A percentile compares a stretch with the other conserved stretches of the same genome.
These are phyloP conservation scores for Pichia deserticola DNA, from an alignment of 805 yeast species.

Conservation along the genomic window DNA sequence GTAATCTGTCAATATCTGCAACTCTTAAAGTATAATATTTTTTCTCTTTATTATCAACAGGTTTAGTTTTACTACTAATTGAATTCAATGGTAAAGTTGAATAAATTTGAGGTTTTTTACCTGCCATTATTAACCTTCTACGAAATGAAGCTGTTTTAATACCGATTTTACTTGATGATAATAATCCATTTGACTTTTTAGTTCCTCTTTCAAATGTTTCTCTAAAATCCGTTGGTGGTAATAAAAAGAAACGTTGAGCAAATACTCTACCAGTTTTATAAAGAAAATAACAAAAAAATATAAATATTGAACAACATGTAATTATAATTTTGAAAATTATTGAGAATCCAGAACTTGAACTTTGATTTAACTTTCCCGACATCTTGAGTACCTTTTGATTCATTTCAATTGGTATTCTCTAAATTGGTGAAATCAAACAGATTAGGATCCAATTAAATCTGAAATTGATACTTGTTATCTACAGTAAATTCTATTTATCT, in stretches of 20 bases:
- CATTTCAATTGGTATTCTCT: no score
- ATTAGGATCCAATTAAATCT: no score
- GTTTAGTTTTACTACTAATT: not conserved
- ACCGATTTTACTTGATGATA: conserved; percentile 20
- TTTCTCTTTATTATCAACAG: conserved; percentile 11
- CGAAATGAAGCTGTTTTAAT: conserved; percentile 21
- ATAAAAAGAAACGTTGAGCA: conserved; percentile 17
- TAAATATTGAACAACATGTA: not conserved
- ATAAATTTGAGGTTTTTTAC: conserved; percentile 25
- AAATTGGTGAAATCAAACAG: no score
- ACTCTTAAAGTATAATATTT: conserved; percentile 18
- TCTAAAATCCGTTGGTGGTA: conserved; percentile 25
- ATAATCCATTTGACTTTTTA: conserved; percentile 13
- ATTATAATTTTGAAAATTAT: not conserved
- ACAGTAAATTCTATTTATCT: no score
- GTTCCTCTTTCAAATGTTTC: conserved; percentile 18
- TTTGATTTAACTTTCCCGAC: not conserved
- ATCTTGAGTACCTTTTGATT: not conserved
- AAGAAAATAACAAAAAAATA: not conserved
- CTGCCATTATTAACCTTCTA: conserved; percentile 27
- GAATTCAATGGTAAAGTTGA: conserved; percentile 29
- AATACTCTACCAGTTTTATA: conserved; percentile 18
- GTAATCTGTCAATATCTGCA: conserved; percentile 20
- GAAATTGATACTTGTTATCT: no score
- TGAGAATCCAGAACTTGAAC: not conserved